Conservation (phyloP, 331 rosid species). For the Dryas integrifolia region DNA sequence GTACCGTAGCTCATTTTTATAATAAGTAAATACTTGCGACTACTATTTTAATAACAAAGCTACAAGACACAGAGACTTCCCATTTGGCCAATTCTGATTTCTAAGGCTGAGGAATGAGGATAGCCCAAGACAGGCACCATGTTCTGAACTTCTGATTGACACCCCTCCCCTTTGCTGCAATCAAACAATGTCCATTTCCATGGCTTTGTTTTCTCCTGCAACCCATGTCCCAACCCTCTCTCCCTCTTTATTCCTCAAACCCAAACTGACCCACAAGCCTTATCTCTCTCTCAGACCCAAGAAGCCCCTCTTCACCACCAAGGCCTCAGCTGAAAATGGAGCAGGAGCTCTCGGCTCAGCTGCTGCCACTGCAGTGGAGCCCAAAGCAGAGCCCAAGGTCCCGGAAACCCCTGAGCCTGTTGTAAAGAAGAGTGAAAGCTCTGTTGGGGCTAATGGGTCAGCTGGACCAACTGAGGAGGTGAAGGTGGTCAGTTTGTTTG, state of each 20-base stretch:
- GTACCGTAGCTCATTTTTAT: neutral
- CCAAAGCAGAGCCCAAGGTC: slow-evolving; percentile 28
- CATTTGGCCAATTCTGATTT: slow-evolving; percentile 10
- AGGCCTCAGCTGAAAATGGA: slow-evolving; percentile 58
- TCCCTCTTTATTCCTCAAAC: slow-evolving; percentile 41
- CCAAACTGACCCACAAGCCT: slow-evolving; percentile 36
- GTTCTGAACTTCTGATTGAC: slow-evolving; percentile 20
- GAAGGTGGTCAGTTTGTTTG: slow-evolving; percentile 35
- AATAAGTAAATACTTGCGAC: neutral
- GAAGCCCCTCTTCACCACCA: slow-evolving; percentile 28
- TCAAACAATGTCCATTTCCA: slow-evolving; percentile 52
- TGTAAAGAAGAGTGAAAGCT: slow-evolving; percentile 22
- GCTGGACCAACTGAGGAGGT: slow-evolving; percentile 40
- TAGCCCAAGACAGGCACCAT: slow-evolving; percentile 22
- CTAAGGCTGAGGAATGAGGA: slow-evolving; percentile 43
- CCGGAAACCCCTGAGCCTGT: slow-evolving; percentile 27
- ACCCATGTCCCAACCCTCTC: slow-evolving; percentile 41
- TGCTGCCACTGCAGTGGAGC: slow-evolving; percentile 37
- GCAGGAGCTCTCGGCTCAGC: slow-evolving; percentile 41
- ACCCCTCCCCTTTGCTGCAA: neutral
- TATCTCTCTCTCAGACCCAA: slow-evolving; percentile 39
- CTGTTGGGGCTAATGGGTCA: slow-evolving; percentile 56
- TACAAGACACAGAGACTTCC: neutral
- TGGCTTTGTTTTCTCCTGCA: slow-evolving; percentile 72
- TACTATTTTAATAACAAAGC: neutral